Evolutionary conservation across 2,329 filamentous ascomycete genomes (phyloP).

Genomic region (Colletotrichum liaoningense): DNA sequence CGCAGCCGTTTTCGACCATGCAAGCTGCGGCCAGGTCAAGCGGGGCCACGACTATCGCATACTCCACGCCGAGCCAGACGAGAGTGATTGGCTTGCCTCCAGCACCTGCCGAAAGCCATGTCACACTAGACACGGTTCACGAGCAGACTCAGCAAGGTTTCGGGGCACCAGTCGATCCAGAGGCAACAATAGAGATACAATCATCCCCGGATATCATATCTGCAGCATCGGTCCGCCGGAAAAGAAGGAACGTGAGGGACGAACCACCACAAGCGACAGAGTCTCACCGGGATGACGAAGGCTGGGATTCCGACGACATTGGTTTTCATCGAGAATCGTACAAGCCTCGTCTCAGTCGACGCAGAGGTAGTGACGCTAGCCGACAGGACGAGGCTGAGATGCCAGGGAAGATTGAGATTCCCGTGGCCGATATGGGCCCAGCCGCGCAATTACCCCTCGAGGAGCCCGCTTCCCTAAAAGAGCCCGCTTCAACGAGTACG

Average conservation of each 20-base stretch:
- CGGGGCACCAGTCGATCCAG: background rate
- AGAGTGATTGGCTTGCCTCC: background rate
- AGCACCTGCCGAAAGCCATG: slow-evolving; percentile 2
- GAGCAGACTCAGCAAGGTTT: background rate
- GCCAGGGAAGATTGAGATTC: background rate
- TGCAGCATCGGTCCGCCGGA: slow-evolving; percentile 25
- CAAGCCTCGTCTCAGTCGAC: slow-evolving; percentile 31
- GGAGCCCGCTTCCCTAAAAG: background rate
- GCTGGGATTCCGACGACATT: slow-evolving; percentile 34
- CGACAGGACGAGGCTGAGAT: slow-evolving; percentile 13
- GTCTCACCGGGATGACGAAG: slow-evolving; percentile 2
- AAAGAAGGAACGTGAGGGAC: slow-evolving; percentile 5
- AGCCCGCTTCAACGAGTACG: background rate
- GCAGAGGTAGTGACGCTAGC: slow-evolving; percentile 31
- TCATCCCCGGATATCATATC: slow-evolving; percentile 40
- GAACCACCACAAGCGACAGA: background rate
- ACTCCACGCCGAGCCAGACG: slow-evolving; percentile 48
- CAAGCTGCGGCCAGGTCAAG: slow-evolving; percentile 40
- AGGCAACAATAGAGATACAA: slow-evolving; percentile 1
- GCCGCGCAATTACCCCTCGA: background rate
- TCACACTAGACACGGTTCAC: background rate
- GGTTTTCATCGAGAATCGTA: slow-evolving; percentile 13
- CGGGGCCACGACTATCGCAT: slow-evolving; percentile 47
- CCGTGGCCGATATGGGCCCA: slow-evolving; percentile 12
- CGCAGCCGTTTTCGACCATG: slow-evolving; percentile 26